Evolutionary conservation across 2,329 filamentous ascomycete species (phyloP).

Genomic region (Aspergillus ibericus): DNA sequence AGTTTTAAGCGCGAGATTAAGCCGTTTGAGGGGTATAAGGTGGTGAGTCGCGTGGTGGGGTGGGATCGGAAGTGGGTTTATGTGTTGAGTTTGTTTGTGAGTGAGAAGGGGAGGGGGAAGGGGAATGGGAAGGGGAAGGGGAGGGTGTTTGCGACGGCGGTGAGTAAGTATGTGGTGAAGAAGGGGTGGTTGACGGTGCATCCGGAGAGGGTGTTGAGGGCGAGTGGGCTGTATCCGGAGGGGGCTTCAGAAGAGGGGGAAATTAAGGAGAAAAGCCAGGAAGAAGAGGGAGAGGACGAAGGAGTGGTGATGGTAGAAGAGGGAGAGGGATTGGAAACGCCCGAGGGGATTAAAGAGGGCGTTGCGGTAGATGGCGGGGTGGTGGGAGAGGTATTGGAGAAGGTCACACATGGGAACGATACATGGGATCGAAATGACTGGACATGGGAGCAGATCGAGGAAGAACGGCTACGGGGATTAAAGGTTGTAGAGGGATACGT

Average conservation of each 20-base stretch:
- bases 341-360: slow-evolving; percentile 53
- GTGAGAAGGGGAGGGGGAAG: slow-evolving; percentile 45
- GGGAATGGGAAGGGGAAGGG: no score
- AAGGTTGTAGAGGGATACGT: slow-evolving; percentile 57
- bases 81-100: slow-evolving; percentile 71
- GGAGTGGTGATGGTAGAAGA: slow-evolving; percentile 20
- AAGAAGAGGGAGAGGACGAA: not conserved
- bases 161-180: slow-evolving; percentile 83
- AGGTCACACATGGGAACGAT: slow-evolving; percentile 28
- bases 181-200: slow-evolving; percentile 79
- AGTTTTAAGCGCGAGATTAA: slow-evolving; percentile 73
- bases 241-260: slow-evolving; percentile 43
- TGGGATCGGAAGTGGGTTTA: slow-evolving; percentile 86
- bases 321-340: slow-evolving; percentile 12
- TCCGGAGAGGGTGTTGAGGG: slow-evolving; percentile 71
- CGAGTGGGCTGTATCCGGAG: slow-evolving; percentile 71
- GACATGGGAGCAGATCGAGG: slow-evolving; percentile 62
- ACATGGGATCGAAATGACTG: slow-evolving; percentile 47
- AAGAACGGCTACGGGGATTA: slow-evolving; percentile 57
- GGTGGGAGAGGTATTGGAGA: slow-evolving; percentile 26
- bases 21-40: slow-evolving; percentile 68
- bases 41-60: slow-evolving; percentile 67
- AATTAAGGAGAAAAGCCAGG: no score
- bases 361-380: slow-evolving; percentile 58
- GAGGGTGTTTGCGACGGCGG: slow-evolving; percentile 67